These are phyloP conservation scores for Teratosphaeria zuluensis DNA, from an alignment of 2,329 filamentous ascomycete genomes.

Conservation along the genomic window DNA sequence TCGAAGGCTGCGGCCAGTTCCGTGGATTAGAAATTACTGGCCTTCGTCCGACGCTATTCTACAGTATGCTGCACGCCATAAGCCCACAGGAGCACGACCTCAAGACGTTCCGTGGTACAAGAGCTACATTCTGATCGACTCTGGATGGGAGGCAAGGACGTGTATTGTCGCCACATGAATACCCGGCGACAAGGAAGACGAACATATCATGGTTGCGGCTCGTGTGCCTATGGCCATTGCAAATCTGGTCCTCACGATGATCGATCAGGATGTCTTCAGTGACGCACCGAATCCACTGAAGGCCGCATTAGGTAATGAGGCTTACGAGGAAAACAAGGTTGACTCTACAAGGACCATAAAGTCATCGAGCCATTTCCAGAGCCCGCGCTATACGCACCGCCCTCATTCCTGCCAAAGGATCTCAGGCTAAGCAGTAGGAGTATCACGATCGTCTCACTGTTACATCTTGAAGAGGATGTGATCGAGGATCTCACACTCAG, in stretches of 20 bases:
- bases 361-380: not conserved
- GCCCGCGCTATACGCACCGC: not conserved
- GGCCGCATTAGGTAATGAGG: not conserved
- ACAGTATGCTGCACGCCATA: not conserved
- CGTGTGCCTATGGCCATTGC: not conserved
- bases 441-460: not conserved
- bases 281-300: not conserved
- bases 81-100: not conserved
- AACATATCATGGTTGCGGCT: not conserved
- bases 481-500: not conserved
- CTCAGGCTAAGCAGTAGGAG: not conserved
- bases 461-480: not conserved
- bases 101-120: not conserved
- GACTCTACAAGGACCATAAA: slow-evolving; percentile 1
- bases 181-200: not conserved
- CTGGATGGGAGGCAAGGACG: slow-evolving; percentile 1
- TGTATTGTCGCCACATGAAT: not conserved
- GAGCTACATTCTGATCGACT: slow-evolving; percentile 2
- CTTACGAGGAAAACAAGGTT: slow-evolving; percentile 1
- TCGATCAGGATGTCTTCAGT: not conserved
- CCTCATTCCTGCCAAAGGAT: not conserved
- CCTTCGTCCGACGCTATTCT: not conserved
- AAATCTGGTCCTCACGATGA: slow-evolving; percentile 1
- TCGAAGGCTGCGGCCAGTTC: not conserved
- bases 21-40: not conserved